These are phyloP conservation scores for Phytophthora vignae DNA, from an alignment of 352 stramenopile species.

Conservation along the genomic window DNA sequence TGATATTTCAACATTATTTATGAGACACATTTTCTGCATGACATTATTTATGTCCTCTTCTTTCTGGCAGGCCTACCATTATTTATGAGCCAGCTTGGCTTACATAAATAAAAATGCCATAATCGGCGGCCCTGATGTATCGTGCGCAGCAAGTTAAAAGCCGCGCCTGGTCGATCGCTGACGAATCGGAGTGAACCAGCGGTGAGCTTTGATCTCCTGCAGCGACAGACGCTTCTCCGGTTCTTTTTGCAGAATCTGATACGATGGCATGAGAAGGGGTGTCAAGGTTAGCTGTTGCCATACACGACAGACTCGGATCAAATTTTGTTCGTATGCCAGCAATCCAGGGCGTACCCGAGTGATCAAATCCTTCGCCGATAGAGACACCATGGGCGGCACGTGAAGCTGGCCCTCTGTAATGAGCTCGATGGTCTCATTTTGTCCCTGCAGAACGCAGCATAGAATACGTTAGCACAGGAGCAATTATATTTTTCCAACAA, in stretches of 20 bases:
- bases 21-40: too few relatives aligned
- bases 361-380: conserved; percentile 79
- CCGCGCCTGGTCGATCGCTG: conserved; percentile 51
- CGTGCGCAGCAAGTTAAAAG: conserved; percentile 17
- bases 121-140: too few relatives aligned
- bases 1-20: too few relatives aligned
- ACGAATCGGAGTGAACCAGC: conserved; percentile 77
- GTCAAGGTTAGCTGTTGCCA: neutral
- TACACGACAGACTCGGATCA: too few relatives aligned
- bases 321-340: too few relatives aligned
- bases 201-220: conserved; percentile 77
- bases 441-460: conserved; percentile 58
- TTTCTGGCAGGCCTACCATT: too few relatives aligned
- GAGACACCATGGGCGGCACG: conserved; percentile 76
- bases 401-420: conserved; percentile 90
- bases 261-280: neutral
- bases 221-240: conserved; percentile 67
- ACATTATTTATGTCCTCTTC: too few relatives aligned
- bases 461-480: neutral
- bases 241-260: conserved; percentile 80
- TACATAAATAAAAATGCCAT: too few relatives aligned
- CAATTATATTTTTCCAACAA: neutral
- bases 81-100: too few relatives aligned
- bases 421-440: conserved; percentile 95
- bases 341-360: conserved; percentile 44